A percentile compares a stretch with the other conserved stretches of the same genome.
These are phyloP conservation scores for Zygosaccharomyces bisporus DNA, from an alignment of 805 yeast species.

Conservation along the genomic window DNA sequence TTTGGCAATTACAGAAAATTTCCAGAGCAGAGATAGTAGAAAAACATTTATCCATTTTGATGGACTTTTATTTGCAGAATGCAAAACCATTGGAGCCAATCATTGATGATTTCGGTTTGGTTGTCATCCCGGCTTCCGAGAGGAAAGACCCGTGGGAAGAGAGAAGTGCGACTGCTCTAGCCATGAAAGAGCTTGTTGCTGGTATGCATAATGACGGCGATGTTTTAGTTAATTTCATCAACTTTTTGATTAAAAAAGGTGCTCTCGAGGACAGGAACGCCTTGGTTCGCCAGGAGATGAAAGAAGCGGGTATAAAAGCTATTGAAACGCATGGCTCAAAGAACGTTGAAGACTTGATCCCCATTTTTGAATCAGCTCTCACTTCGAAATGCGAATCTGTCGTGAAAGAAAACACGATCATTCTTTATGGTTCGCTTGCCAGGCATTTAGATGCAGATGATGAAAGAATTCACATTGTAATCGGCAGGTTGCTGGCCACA, in stretches of 20 bases:
- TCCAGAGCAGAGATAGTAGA: constrained; percentile 30
- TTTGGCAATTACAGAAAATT: constrained; percentile 40
- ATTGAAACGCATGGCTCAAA: constrained; percentile 62
- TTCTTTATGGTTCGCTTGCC: constrained; percentile 87
- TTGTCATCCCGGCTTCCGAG: constrained; percentile 54
- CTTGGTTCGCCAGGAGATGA: constrained; percentile 73
- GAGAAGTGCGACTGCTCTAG: constrained; percentile 74
- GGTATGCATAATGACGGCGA: constrained; percentile 36
- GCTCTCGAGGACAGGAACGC: constrained; percentile 74
- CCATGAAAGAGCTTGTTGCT: constrained; percentile 56
- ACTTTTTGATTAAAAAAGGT: constrained; percentile 56
- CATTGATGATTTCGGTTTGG: constrained; percentile 76
- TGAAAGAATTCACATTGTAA: constrained; percentile 57
- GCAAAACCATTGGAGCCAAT: constrained; percentile 73
- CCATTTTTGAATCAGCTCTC: constrained; percentile 72
- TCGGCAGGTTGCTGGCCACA: constrained; percentile 67
- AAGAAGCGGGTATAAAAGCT: constrained; percentile 81
- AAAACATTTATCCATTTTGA: constrained; percentile 42
- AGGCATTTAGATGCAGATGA: constrained; percentile 72
- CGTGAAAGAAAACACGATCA: constrained; percentile 74
- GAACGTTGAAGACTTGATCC: constrained; percentile 69
- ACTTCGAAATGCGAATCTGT: constrained; percentile 37
- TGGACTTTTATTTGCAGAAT: constrained; percentile 54
- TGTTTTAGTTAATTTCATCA: constrained; percentile 52
- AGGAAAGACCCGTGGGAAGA: constrained; percentile 79